A percentile compares a stretch with the other conserved stretches of the same genome.
Conservation (phyloP, 257 asterid genomes). For the Linaria vulgaris region DNA sequence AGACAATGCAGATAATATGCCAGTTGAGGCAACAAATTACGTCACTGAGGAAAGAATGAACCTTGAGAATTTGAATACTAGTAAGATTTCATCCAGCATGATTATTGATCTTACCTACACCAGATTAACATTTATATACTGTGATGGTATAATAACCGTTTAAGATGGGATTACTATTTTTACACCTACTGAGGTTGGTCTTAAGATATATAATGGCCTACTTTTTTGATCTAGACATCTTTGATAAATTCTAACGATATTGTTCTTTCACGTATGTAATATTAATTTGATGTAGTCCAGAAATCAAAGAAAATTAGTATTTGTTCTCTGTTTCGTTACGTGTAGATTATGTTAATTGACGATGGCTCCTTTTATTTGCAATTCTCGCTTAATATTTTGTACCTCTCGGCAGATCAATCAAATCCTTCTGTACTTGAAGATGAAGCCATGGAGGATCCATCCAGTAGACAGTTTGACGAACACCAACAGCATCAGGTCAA, state of each 20-base stretch:
- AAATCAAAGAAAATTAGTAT: slow-evolving; percentile 14
- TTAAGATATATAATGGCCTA: not conserved
- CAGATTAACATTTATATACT: not conserved
- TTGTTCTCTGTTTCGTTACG: slow-evolving; percentile 8
- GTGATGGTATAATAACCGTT: not conserved
- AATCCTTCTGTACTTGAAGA: slow-evolving; percentile 30
- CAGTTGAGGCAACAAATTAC: slow-evolving; percentile 32
- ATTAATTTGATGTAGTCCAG: slow-evolving; percentile 10
- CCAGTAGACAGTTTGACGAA: slow-evolving; percentile 29
- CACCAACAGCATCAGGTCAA: slow-evolving; percentile 51
- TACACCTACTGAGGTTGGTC: too few species aligned
- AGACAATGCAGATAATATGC: slow-evolving; percentile 28
- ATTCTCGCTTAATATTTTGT: slow-evolving; percentile 14
- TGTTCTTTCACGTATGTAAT: slow-evolving; percentile 16
- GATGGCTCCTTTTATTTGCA: slow-evolving; percentile 12
- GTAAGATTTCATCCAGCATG: slow-evolving; percentile 35
- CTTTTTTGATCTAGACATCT: not conserved
- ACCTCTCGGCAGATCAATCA: slow-evolving; percentile 36
- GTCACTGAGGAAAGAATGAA: slow-evolving; percentile 33
- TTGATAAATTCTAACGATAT: not conserved
- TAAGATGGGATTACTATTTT: not conserved
- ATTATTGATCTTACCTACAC: slow-evolving; percentile 6
- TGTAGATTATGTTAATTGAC: slow-evolving; percentile 18
- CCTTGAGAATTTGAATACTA: slow-evolving; percentile 20
- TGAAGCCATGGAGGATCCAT: slow-evolving; percentile 30